These are phyloP conservation scores for Pichia californica DNA, from an alignment of 805 yeast species.

Conservation along the genomic window DNA sequence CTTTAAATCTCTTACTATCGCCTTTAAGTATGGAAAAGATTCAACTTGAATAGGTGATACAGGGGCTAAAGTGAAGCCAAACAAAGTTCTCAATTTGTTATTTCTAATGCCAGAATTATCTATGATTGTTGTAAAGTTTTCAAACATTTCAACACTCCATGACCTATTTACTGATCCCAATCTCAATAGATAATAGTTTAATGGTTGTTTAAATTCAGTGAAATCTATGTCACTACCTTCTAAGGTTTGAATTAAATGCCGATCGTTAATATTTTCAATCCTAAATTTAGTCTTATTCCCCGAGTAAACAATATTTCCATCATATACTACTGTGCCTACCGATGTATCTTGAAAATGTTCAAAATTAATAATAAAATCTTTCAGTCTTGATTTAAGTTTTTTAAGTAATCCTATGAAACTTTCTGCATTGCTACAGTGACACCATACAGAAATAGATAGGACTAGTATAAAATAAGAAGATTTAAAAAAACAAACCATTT, in stretches of 20 bases:
- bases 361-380: too few relatives aligned
- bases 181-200: not conserved
- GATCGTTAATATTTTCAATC: not conserved
- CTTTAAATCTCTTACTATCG: constrained; percentile 82
- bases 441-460: too few relatives aligned
- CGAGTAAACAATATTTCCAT: not conserved
- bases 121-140: constrained; percentile 68
- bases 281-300: not conserved
- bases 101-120: constrained; percentile 41
- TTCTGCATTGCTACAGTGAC: too few relatives aligned
- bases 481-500: too few relatives aligned
- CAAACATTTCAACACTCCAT: constrained; percentile 37
- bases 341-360: too few relatives aligned
- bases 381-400: too few relatives aligned
- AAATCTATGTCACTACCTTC: not conserved
- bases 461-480: too few relatives aligned
- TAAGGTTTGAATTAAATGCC: not conserved
- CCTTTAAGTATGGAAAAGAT: constrained; percentile 77
- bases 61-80: constrained; percentile 89
- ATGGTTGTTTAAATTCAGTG: not conserved
- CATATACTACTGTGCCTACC: not conserved
- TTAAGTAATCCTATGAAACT: too few relatives aligned
- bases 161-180: not conserved
- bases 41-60: constrained; percentile 70
- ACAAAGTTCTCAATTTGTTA: constrained; percentile 60